Base-by-base conservation (phyloP, 768 basidiomycete genomes). In the Trametes villosa region DNA sequence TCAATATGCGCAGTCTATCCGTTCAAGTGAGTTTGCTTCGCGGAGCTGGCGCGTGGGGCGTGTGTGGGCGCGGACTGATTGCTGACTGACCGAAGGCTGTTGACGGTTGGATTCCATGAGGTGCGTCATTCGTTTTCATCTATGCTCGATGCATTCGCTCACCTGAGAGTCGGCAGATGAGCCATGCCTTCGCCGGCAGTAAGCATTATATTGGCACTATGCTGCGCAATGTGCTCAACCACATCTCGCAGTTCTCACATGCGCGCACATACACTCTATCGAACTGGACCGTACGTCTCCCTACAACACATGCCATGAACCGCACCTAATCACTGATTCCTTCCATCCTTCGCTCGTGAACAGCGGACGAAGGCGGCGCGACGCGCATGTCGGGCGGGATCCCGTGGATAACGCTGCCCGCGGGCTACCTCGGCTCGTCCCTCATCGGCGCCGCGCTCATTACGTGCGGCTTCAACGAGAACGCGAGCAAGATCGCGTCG, bases 71-170 rank as follows among this genome's bases (percentile, higher is more conserved):
- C 18, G 30, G 26, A 22, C 49, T 40, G 53, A 57, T 24, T 51
- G 27, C 57, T 33, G 20, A 20, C 62, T 51, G 50, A 18, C 22
- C 63, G 27, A 65, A 91, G 92, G 68, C 72, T 94, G 53, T 81
- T 94, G 51, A 93, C 92, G 1, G 92, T 94, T 47, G 92, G 92
- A 48, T 93, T 94, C 70, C 92, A 94, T 74, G 92, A 94, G 78
- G 91, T 89, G 65, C 60, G 72, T 66, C 26, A 26, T 15, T 52
- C 44, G 12, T 1, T 49, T 15, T 29, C 26, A 12, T 18, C 11
- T 33, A 4, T 34, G 15, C 12, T 20, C 1, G 4, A 34, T 24
- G n/a, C 18, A 22, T 13, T 6, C 31, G 13, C 17, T 54, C 20
- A 55, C 34, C 33, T 29, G 24, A 22, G 13, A 2, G 34, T 9